Evolutionary conservation across 164 flowering plant genomes (phyloP).

Genomic region (Magnolia sinica): DNA sequence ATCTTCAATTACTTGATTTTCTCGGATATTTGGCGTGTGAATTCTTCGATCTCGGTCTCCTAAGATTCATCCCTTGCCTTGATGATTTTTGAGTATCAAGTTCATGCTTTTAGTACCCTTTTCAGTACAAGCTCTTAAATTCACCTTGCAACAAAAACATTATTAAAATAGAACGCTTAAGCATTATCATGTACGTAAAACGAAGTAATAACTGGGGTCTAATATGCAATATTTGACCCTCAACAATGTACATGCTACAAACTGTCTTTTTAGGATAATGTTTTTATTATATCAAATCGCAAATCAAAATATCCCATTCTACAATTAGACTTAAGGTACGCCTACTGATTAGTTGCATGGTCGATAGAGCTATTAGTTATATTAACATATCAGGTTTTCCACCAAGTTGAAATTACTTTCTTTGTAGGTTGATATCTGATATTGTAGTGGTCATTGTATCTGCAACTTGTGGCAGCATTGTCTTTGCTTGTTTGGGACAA

Average conservation of each 20-base stretch:
- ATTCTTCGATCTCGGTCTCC: too few species aligned
- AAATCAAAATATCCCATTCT: slow-evolving; percentile 88
- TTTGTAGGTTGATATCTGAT: slow-evolving; percentile 87
- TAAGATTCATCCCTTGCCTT: too few species aligned
- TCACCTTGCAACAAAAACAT: too few species aligned
- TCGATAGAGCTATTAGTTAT: neutral
- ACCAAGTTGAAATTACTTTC: slow-evolving; percentile 5
- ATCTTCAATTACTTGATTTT: too few species aligned
- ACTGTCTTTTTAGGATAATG: slow-evolving; percentile 68
- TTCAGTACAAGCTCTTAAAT: too few species aligned
- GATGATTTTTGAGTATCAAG: too few species aligned
- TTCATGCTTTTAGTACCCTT: too few species aligned
- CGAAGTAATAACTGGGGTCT: too few species aligned
- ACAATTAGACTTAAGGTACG: slow-evolving; percentile 77
- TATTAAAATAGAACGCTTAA: too few species aligned
- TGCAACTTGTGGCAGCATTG: slow-evolving; percentile 97
- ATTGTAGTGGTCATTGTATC: slow-evolving; percentile 91
- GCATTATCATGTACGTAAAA: too few species aligned
- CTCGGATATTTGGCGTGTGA: too few species aligned
- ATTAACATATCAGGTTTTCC: slow-evolving; percentile 6
- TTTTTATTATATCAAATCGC: slow-evolving; percentile 83
- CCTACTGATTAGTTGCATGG: neutral
- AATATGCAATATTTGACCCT: too few species aligned
- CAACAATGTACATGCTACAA: slow-evolving; percentile 6
- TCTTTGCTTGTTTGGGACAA: slow-evolving; percentile 96